Conservation (phyloP, 2,329 filamentous ascomycete genomes). For the Monilinia aucupariae region DNA sequence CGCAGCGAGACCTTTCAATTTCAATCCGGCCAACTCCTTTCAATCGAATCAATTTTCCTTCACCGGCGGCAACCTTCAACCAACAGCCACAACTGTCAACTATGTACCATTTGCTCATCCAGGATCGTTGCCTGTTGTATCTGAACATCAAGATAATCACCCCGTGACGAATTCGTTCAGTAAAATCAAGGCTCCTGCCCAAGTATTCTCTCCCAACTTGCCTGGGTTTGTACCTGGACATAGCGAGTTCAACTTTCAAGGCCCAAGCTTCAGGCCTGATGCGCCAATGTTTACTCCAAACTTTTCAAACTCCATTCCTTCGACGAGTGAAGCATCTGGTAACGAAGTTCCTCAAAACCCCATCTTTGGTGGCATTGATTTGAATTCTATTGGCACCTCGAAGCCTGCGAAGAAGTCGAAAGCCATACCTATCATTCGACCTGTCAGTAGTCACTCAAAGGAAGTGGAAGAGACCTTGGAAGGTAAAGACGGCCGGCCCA, state of each 20-base stretch:
- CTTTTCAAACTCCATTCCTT: conserved; percentile 43
- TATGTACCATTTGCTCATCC: conserved; percentile 25
- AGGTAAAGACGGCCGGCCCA: conserved; percentile 55
- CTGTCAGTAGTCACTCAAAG: conserved; percentile 48
- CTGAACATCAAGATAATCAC: conserved; percentile 30
- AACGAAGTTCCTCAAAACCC: conserved; percentile 41
- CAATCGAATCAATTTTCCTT: conserved; percentile 49
- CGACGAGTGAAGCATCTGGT: conserved; percentile 43
- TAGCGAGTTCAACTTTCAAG: conserved; percentile 64
- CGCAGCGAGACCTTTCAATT: conserved; percentile 82
- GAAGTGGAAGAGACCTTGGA: conserved; percentile 41
- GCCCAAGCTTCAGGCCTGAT: conserved; percentile 67
- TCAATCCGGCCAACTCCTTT: conserved; percentile 49
- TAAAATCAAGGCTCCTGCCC: conserved; percentile 64
- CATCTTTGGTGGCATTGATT: conserved; percentile 66
- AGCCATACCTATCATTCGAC: conserved; percentile 73
- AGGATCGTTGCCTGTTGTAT: conserved; percentile 36
- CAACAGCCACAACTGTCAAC: conserved; percentile 30
- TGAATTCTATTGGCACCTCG: conserved; percentile 55
- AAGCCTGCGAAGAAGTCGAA: conserved; percentile 70
- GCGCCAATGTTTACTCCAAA: conserved; percentile 69
- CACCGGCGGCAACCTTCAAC: conserved; percentile 43
- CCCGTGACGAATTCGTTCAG: conserved; percentile 32
- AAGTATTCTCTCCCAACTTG: conserved; percentile 32
- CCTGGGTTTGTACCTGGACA: conserved; percentile 61